Evolutionary conservation across 108 stramenopile genomes (phyloP).

Genomic region (Craspedostauros australis): DNA sequence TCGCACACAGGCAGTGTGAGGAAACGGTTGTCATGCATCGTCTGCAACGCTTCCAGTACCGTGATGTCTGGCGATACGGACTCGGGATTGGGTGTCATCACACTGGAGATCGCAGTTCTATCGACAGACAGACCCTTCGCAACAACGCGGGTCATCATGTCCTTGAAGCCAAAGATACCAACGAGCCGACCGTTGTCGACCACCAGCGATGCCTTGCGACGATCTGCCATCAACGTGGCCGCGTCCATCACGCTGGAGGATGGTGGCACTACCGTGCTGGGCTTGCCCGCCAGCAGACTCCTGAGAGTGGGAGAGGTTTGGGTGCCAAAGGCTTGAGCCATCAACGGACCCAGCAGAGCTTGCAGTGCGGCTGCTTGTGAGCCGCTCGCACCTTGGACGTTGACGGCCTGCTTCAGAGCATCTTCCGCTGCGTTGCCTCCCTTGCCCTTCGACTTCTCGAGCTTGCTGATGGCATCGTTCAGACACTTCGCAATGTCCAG

Average conservation of each 20-base stretch:
- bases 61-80: constrained; percentile 79
- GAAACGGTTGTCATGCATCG: constrained; percentile 93
- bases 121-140: constrained; percentile 78
- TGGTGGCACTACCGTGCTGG: constrained; percentile 59
- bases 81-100: constrained; percentile 94
- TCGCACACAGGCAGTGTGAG: constrained; percentile 89
- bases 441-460: constrained; percentile 68
- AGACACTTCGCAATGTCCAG: constrained; percentile 94
- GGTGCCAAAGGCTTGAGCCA: constrained; percentile 64
- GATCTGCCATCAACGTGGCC: constrained; percentile 71
- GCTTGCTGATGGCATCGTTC: constrained; percentile 89
- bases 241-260: constrained; percentile 61
- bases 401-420: constrained; percentile 51
- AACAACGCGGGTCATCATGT: constrained; percentile 89
- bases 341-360: constrained; percentile 53
- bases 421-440: constrained; percentile 49
- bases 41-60: constrained; percentile 84
- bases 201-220: constrained; percentile 79
- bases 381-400: constrained; percentile 43
- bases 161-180: constrained; percentile 93
- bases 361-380: constrained; percentile 59
- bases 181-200: constrained; percentile 71
- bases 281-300: constrained; percentile 61
- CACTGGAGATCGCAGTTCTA: constrained; percentile 55
- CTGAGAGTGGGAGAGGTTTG: constrained; percentile 61